These are phyloP conservation scores for Cladosporium sphaerospermum DNA, from an alignment of 2,329 filamentous ascomycete species.

Conservation along the genomic window DNA sequence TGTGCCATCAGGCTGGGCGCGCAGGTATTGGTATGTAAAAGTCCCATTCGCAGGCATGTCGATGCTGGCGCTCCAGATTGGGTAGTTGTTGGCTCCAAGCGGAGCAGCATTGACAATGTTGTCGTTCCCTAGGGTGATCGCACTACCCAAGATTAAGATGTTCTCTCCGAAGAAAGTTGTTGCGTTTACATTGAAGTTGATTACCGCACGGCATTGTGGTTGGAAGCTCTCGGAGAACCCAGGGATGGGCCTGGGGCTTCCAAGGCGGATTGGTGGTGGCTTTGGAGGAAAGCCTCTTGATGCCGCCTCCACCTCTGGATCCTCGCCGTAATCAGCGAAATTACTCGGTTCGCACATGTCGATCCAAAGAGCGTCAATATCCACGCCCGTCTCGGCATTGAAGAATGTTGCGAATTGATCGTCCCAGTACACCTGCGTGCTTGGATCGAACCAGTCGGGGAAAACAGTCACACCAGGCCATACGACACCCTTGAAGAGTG, in stretches of 20 bases:
- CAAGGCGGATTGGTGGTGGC: slow-evolving; percentile 54
- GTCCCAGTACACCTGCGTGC: slow-evolving; percentile 63
- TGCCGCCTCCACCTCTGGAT: slow-evolving; percentile 32
- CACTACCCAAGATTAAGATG: slow-evolving; percentile 29
- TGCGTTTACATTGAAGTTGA: slow-evolving; percentile 31
- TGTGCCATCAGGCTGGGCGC: slow-evolving; percentile 26
- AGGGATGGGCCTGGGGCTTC: slow-evolving; percentile 58
- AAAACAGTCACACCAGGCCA: slow-evolving; percentile 58
- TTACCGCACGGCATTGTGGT: slow-evolving; percentile 38
- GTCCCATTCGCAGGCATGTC: slow-evolving; percentile 28
- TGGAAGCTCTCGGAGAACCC: slow-evolving; percentile 66
- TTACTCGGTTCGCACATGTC: slow-evolving; percentile 60
- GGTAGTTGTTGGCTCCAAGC: slow-evolving; percentile 27
- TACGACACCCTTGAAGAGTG: slow-evolving; percentile 57
- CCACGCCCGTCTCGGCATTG: slow-evolving; percentile 54
- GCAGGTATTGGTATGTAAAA: slow-evolving; percentile 29
- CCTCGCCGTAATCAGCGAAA: slow-evolving; percentile 42
- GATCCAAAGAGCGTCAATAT: slow-evolving; percentile 69
- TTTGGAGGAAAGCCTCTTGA: slow-evolving; percentile 50
- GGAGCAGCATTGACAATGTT: slow-evolving; percentile 25
- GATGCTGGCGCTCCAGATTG: slow-evolving; percentile 29
- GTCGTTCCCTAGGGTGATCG: slow-evolving; percentile 26
- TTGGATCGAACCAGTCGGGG: slow-evolving; percentile 65
- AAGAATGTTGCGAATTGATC: slow-evolving; percentile 63
- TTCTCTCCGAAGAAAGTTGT: slow-evolving; percentile 31